Evolutionary conservation across 1,284 basidiomycete species (phyloP), one percentile per base, ranked within the genome.

Genomic region (Albatrellus sp.): DNA sequence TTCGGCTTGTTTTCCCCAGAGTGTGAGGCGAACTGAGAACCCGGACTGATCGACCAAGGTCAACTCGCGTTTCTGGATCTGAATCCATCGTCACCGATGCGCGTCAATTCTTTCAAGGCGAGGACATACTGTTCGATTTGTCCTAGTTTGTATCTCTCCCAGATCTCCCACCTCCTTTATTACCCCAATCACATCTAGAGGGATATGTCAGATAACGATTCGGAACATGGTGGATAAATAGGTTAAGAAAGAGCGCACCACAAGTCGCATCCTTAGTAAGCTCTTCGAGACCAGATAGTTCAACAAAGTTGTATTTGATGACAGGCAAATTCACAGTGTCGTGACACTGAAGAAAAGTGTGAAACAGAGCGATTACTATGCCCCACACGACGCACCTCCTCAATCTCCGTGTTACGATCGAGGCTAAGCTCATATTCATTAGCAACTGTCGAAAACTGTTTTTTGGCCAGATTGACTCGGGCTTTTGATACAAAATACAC

Each of bases 1-100:
- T 59, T 98, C 92, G 1, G 94, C 96, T 59, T 89, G 85, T 60
- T 89, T 92, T 28, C 94, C 96, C 94, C 96, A 99, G 5, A 98
- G 68, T 2, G 96, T 98, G 52, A 98, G 62, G 28, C 89, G 77
- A 32, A 94, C 82, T 30, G 80, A 80, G 60, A 72, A 90, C 29
- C 75, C 75, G 8, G 89, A 85, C 50, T 77, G 77, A 60, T 99
- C 96, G 12, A 93, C 91, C 13, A 99, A 66, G 1, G 77, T 83
- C 40, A 97, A 65, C 44, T 97, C 92, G 48, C 92, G 81, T 63
- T 97, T 97, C 37, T 75, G 69, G 50, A 90, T 74, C 83, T 92
- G 48, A 4, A 40, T n/a, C 38, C 14, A 38, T 13, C 30, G 24
- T 19, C 9, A 32, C 38, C n/a, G 39, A 35, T 34, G 36, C 8